Base-by-base conservation (phyloP, 2,329 filamentous ascomycete genomes). In the Sphaerostilbella broomeana region DNA sequence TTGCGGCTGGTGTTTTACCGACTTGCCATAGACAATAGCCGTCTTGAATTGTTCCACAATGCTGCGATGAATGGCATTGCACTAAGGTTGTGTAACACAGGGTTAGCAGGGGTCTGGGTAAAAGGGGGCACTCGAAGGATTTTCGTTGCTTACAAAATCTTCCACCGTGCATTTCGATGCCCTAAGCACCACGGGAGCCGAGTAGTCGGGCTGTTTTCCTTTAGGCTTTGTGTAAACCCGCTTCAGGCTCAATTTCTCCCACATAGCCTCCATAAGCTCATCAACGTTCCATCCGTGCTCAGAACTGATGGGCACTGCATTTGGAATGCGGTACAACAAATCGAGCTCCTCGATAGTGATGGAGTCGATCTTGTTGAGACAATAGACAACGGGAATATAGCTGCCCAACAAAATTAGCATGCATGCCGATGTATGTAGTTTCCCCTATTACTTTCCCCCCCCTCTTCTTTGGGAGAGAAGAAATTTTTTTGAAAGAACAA, bases 371-470 rank as follows among this genome's bases (percentile, higher is more conserved):
- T 98, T 98, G 77, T 98, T 98, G 55, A 98, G 75, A 28, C 94
- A 92, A 67, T 98, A 98, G 39, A 98, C 86, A 48, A 97, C 92
- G n/a, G 92, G 92, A 50, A 98, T 97, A 62, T 98, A 98, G 60
- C 86, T 88, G 12, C 27, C 24, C 18, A 21, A 26, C 21, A 9
- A n/a, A 5, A 32, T 43, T 27, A 43, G 40, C 28, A 22, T 16
- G 17, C 24, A 38, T 27, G 18, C 27, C 9, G 13, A n/a, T n/a
- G n/a, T n/a, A n/a, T n/a, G n/a, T n/a, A n/a, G n/a, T n/a, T n/a
- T 27, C 17, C 4, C 15, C 6, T 16, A 12, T 12, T 35, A 15
- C 13, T 35, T 6, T 11, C 20, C n/a, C 22, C 11, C 15, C 21
- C 3, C 33, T 16, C 15, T 5, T 10, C 7, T n/a, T n/a, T n/a